Percentiles rank a stretch among this genome's conserved stretches.
Conservation (phyloP, 1,284 basidiomycete genomes). For the Athelia psychrophila region DNA sequence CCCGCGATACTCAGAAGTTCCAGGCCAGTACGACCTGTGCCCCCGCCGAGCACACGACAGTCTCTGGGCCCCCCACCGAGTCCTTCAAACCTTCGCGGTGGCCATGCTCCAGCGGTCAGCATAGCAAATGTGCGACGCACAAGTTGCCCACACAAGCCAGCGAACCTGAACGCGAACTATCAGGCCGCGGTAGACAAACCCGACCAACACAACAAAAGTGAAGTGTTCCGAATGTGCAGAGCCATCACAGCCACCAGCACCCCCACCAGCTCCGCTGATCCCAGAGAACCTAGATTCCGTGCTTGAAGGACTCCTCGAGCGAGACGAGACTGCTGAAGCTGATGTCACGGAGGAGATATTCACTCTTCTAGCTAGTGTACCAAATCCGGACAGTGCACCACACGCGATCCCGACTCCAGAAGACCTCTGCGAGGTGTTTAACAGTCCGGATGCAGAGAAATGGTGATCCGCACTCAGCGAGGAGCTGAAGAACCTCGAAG, state of each 20-base stretch:
- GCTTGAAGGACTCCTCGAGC: not conserved
- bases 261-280: not conserved
- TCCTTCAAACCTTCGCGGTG: not conserved
- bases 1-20: too few species aligned
- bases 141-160: too few species aligned
- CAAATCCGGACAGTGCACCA: not conserved
- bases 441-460: slow-evolving; percentile 1
- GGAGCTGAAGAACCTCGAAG: slow-evolving; percentile 11
- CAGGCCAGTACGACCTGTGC: too few species aligned
- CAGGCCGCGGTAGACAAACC: not conserved
- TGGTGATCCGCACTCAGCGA: slow-evolving; percentile 8
- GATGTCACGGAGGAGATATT: not conserved
- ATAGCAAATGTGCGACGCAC: too few species aligned
- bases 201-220: not conserved
- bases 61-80: not conserved
- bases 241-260: not conserved
- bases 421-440: not conserved
- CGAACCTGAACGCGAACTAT: too few species aligned
- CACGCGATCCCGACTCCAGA: not conserved
- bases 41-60: not conserved
- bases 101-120: not conserved
- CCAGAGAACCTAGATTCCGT: not conserved
- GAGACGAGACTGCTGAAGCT: not conserved
- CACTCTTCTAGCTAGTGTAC: not conserved
- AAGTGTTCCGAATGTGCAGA: not conserved